Evolutionary conservation across 768 basidiomycete genomes (phyloP), one percentile per base, ranked within the genome.

Genomic region (Cubamyces lactineus): DNA sequence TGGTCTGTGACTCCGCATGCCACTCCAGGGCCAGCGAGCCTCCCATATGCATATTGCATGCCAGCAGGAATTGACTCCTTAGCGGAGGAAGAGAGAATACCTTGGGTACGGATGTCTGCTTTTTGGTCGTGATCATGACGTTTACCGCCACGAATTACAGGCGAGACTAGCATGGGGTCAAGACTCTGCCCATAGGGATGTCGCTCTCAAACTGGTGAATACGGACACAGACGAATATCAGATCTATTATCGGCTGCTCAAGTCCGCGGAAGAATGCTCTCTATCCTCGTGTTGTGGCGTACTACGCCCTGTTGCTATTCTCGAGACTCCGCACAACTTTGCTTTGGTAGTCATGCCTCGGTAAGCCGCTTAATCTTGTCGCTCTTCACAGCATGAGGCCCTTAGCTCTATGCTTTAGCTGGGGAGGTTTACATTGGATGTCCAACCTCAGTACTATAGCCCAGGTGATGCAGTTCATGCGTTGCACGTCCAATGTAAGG

Each of bases 271-370:
- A 11, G 34, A 5, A 34, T 34, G 4, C 30, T 40, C 42, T 34
- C 15, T n/a, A 21, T n/a, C 19, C 41, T 17, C 11, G 15, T 57
- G 24, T 38, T 34, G 45, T 2, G 19, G 56, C 2, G 56, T 57
- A 11, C 47, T 57, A 13, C 56, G 16, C 15, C 56, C 56, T 2
- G 46, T 57, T 15, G 45, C 24, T 19, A 57, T 47, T 13, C 28
- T 57, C 9, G 46, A 47, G n/a, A 47, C 45, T 7, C 45, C 56
- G 43, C 43, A 47, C 26, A 28, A 39, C 26, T 57, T 45, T 30
- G 28, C 34, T 13, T 45, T 57, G 8, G 46, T 57, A 8, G 45
- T 39, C 2, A 57, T 57, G 56, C 56, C 56, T 19, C 47, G 23
- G 56, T 48, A 38, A 48, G 56, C 9, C 34, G 34, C 34, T 34